Percentiles rank a stretch among this genome's conserved stretches.
phyloP scores from a whole-genome alignment of 2,329 filamentous ascomycete genomes.

The Colletotrichum echinochloae region DNA sequence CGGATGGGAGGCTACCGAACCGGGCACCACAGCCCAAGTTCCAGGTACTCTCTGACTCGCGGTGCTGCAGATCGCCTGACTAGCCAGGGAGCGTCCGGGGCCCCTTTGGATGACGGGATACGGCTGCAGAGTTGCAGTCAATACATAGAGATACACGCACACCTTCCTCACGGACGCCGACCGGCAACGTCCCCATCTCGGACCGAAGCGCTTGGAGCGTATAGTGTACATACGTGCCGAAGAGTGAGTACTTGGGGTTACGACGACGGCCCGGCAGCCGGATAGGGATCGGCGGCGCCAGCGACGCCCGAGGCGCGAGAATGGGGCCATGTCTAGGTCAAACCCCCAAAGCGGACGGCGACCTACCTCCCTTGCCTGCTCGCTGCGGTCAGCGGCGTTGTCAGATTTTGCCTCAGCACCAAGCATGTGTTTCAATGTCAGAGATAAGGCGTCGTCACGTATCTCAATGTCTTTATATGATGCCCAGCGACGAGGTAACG shows the following conservation, averaged over 20 bases:
- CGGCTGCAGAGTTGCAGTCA: background rate
- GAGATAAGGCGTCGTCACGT: slow-evolving; percentile 16
- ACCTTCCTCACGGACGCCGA: background rate
- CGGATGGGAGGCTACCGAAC: background rate
- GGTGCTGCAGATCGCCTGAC: background rate
- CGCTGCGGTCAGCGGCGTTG: background rate
- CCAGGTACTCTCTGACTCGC: slow-evolving; percentile 36
- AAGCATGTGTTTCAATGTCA: slow-evolving; percentile 1
- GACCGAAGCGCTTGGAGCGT: slow-evolving; percentile 5
- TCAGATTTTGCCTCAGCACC: background rate
- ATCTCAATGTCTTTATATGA: slow-evolving; percentile 25
- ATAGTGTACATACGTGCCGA: background rate
- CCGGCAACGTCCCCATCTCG: slow-evolving; percentile 5
- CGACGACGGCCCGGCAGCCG: slow-evolving; percentile 17
- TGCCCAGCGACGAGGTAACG: slow-evolving; percentile 26
- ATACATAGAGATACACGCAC: background rate
- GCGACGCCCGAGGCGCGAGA: slow-evolving; percentile 19
- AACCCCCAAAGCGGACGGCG: background rate
- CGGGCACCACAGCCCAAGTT: background rate
- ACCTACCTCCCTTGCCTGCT: slow-evolving; percentile 1
- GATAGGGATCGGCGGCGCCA: slow-evolving; percentile 23
- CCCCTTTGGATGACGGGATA: background rate
- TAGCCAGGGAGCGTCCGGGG: background rate
- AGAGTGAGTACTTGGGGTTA: background rate
- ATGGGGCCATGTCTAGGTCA: slow-evolving; percentile 34